phyloP scores from a whole-genome alignment of 805 yeast species.

The Metschnikowia orientalis region DNA sequence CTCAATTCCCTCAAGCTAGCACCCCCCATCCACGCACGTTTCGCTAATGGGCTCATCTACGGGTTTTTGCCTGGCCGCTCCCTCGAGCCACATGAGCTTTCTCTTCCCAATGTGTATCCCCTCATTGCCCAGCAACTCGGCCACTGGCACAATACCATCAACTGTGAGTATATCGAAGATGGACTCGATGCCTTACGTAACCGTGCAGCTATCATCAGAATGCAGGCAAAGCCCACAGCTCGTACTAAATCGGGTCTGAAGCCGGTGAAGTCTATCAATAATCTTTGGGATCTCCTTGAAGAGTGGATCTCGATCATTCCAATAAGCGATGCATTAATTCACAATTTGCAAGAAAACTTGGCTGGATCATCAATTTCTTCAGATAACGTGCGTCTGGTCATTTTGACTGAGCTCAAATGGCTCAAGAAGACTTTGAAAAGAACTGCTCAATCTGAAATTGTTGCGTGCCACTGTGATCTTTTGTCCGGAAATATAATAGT shows the following conservation, averaged over 20 bases:
- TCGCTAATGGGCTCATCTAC: conserved; percentile 68
- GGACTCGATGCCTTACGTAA: conserved; percentile 39
- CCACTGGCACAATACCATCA: conserved; percentile 59
- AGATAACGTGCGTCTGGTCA: conserved; percentile 32
- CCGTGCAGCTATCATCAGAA: conserved; percentile 21
- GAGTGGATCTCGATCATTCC: conserved; percentile 67
- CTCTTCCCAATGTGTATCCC: conserved; percentile 44
- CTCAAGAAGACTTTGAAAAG: conserved; percentile 35
- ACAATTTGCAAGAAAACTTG: conserved; percentile 33
- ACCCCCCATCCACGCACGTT: conserved; percentile 62
- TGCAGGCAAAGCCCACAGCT: conserved; percentile 1
- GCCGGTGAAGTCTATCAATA: conserved; percentile 26
- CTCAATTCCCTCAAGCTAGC: conserved; percentile 59
- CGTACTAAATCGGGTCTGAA: conserved; percentile 5
- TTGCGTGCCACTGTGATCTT: conserved; percentile 67
- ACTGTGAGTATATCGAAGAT: conserved; percentile 43
- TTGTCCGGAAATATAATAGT: conserved; percentile 70
- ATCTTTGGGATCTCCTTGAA: conserved; percentile 56
- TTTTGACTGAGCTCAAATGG: conserved; percentile 55
- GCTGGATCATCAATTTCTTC: conserved; percentile 18
- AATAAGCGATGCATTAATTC: conserved; percentile 35
- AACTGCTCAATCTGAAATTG: conserved; percentile 45
- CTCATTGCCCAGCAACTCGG: conserved; percentile 64
- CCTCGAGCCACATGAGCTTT: conserved; percentile 50
- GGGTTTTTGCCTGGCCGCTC: conserved; percentile 66